phyloP scores from a whole-genome alignment of 257 asterid genomes.

The Dorcoceras hygrometricum region DNA sequence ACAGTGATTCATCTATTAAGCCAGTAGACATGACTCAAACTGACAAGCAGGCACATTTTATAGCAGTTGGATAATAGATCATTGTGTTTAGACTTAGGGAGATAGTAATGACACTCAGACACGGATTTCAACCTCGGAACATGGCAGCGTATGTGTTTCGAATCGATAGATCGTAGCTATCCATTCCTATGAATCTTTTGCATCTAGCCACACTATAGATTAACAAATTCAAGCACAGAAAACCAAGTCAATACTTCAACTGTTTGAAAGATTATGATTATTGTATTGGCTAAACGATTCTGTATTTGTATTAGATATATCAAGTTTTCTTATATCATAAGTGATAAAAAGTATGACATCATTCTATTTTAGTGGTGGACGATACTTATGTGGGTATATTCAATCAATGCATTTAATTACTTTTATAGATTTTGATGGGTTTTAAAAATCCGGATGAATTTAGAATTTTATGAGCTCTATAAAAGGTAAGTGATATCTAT shows the following conservation, averaged over 20 bases:
- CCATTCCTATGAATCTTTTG: background rate
- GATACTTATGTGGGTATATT: too few relatives aligned
- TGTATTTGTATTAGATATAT: constrained; percentile 27
- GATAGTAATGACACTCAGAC: background rate
- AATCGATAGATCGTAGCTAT: background rate
- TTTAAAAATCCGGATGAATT: too few relatives aligned
- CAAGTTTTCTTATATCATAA: constrained; percentile 14
- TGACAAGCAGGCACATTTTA: constrained; percentile 7
- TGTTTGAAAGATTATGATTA: constrained; percentile 2
- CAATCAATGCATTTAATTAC: too few relatives aligned
- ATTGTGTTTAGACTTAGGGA: background rate
- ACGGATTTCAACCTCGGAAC: constrained; percentile 14
- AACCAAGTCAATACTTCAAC: background rate
- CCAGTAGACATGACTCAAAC: constrained; percentile 11
- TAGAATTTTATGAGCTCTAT: too few relatives aligned
- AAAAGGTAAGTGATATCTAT: too few relatives aligned
- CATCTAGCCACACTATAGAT: background rate
- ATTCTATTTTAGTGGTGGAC: too few relatives aligned
- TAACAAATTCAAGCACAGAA: constrained; percentile 10
- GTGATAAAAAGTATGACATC: too few relatives aligned
- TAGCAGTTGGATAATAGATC: background rate
- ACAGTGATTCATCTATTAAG: constrained; percentile 8
- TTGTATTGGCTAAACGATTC: constrained; percentile 5
- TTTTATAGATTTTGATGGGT: too few relatives aligned
- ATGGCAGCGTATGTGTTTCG: background rate